Conservation (phyloP, 169 alveolate species). For the Cryptosporidium felis region DNA sequence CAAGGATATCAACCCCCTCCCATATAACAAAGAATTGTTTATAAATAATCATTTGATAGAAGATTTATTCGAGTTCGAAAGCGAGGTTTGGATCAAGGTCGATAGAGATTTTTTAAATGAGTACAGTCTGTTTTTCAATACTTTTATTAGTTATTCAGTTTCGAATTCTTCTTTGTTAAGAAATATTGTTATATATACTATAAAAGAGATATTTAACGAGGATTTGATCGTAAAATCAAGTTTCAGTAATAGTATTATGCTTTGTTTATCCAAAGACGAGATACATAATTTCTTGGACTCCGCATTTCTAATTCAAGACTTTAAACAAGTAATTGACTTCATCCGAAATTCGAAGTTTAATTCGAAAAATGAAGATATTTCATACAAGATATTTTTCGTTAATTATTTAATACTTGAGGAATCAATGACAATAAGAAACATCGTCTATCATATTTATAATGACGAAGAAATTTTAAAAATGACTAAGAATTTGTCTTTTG, state of each 20-base stretch:
- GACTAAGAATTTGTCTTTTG: not conserved
- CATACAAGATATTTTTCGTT: not conserved
- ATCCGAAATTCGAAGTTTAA: not conserved
- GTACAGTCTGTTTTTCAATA: conserved; percentile 11
- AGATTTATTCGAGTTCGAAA: conserved; percentile 3
- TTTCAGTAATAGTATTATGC: too few species aligned
- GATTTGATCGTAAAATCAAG: too few species aligned
- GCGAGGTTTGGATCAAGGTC: conserved; percentile 9
- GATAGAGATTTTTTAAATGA: not conserved
- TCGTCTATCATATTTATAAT: not conserved
- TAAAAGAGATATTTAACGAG: not conserved
- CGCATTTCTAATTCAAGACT: not conserved
- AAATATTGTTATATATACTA: conserved; percentile 15
- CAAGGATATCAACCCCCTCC: not conserved
- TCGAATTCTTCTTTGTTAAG: conserved; percentile 53
- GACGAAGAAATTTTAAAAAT: conserved; percentile 9
- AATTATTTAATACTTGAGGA: conserved; percentile 19
- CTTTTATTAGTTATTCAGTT: conserved; percentile 27
- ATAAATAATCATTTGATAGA: conserved; percentile 15
- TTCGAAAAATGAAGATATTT: not conserved
- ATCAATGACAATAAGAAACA: not conserved
- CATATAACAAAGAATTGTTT: conserved; percentile 12
- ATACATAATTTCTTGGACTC: too few species aligned
- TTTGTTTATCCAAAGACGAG: too few species aligned
- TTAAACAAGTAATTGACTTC: not conserved